Evolutionary conservation across 345 rosid genomes (phyloP).

Genomic region (Corymbia maculata): DNA sequence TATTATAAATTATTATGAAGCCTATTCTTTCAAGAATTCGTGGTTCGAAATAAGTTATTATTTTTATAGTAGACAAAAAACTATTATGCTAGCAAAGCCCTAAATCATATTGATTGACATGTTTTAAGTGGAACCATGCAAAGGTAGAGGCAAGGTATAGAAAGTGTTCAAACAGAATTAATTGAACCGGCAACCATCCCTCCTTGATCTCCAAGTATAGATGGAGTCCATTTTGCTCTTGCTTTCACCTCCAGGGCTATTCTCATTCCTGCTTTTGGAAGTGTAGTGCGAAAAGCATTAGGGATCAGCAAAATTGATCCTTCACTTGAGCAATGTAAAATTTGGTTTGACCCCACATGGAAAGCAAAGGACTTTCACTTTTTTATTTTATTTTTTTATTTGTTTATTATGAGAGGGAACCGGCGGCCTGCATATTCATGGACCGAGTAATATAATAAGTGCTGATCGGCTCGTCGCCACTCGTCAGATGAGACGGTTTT

Average conservation of each 20-base stretch:
- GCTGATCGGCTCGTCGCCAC: too few relatives aligned
- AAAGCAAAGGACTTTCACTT: neutral
- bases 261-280: neutral
- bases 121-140: neutral
- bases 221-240: neutral
- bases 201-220: neutral
- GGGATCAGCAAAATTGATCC: neutral
- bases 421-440: neutral
- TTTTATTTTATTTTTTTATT: accelerated
- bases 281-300: neutral
- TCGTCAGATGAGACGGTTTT: neutral
- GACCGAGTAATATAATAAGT: neutral
- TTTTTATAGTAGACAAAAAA: too few relatives aligned
- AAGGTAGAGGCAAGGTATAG: neutral
- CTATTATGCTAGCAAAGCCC: too few relatives aligned
- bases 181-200: neutral
- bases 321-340: neutral
- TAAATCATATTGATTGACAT: neutral
- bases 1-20: too few relatives aligned
- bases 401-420: neutral
- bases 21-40: too few relatives aligned
- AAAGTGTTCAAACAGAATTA: neutral
- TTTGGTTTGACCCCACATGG: too few relatives aligned
- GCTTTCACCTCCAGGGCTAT: neutral
- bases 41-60: too few relatives aligned